Base-by-base conservation (phyloP, 116 monocot species). In the Phalaenopsis hybrid region DNA sequence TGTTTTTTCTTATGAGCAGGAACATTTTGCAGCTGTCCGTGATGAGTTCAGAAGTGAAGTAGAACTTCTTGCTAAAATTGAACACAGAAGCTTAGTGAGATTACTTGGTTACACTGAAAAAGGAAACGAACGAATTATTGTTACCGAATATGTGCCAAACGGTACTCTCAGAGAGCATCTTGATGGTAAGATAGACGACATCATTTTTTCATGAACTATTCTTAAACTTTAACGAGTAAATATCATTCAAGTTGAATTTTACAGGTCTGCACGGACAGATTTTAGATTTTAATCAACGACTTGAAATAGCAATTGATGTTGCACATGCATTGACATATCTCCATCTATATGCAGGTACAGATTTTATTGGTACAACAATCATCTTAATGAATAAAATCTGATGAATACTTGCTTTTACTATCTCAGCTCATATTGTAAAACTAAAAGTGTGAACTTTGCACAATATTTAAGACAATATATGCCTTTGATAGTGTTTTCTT, bases 111-210 rank as follows among this genome's bases (percentile, higher is more conserved):
- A 85, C 81, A 84, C 83, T 78, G 94, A 93, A 25, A 85, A 94
- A 78, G 93, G 86, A 79, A 83, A 90, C 33, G 97, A 97, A 79
- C 86, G 87, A 33, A 84, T 97, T 72, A 86, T 97, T 18, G 87
- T 97, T 28, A 86, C 91, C 6, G 97, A 97, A 79, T 93, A 82
- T 86, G 92, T 94, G 59, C 82, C 91, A 74, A 97, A 97, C 87
- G 97, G 97, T 63, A 97, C 91, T 75, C 88, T 97, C 13, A 85
- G 94, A 81, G 94, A 93, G 81, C 97, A 97, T 75, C 85, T 97
- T 5, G 94, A 90, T 86, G 94, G 94, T 96, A 88, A 79, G 85
- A 48, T 74, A 41, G 10, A 16, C 57, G 52, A 48, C 50, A n/a
- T 28, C 33, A 57, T 45, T 23, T 43, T 82, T 44, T 78, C 52